Evolutionary conservation across 208 protist genomes (phyloP), one percentile per base, ranked within the genome.

Genomic region (Crithidia thermophila): DNA sequence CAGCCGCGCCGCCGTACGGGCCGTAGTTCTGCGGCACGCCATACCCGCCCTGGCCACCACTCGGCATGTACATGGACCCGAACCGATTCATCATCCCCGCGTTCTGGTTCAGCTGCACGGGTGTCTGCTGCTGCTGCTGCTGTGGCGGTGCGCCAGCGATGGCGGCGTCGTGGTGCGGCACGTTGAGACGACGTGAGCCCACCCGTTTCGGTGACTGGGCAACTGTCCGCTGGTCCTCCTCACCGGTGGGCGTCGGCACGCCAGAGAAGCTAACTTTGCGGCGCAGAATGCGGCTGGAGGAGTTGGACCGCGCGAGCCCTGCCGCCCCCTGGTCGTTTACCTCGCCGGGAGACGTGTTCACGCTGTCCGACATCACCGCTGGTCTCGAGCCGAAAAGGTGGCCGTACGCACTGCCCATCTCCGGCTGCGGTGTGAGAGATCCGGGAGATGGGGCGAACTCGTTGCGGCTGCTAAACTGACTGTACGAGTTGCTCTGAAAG

Each of bases 251-350:
- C 21, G n/a, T n/a, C n/a, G 52, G 52, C 52, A 59, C 52, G 11
- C 52, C 52, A 8, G 52, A 59, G 7, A 59, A 59, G 23, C 52
- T 59, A 10, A 59, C 52, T 7, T n/a, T 4, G 34, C 52, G 52
- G 40, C 40, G 40, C 40, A 46, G 40, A 13, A 6, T 21, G 3
- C 40, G 40, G 40, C 40, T 18, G 5, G 40, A 46, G 16, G 40
- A 46, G 40, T 13, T 9, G 16, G 40, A 46, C 8, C 16, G 6
- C 5, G 16, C 7, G 18, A 13, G 40, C 6, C 40, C 18, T 9
- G 6, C 9, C 13, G 6, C n/a, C n/a, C n/a, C n/a, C n/a, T n/a
- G n/a, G n/a, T n/a, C n/a, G n/a, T n/a, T n/a, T n/a, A n/a, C n/a
- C n/a, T n/a, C n/a, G n/a, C n/a, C n/a, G n/a, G n/a, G n/a, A n/a